phyloP scores from a whole-genome alignment of 495 filamentous ascomycete species.

The Acidiella bohemica region DNA sequence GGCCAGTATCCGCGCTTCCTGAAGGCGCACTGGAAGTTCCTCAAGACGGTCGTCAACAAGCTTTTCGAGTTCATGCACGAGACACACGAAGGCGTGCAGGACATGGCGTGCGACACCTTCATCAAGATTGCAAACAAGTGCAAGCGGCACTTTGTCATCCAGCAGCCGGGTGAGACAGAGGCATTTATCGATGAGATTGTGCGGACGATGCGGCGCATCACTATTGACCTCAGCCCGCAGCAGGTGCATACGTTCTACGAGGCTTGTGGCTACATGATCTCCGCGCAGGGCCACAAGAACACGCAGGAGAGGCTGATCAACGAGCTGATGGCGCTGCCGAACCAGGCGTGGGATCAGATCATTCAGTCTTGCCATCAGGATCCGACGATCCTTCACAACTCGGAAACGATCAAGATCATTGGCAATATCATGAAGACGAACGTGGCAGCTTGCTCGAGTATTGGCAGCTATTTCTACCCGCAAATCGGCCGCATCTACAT shows the following conservation, averaged over 20 bases:
- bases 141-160: constrained; percentile 87
- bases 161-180: constrained; percentile 87
- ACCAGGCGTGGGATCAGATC: constrained; percentile 88
- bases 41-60: constrained; percentile 99
- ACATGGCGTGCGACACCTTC: constrained; percentile 99
- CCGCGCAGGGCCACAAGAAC: constrained; percentile 83
- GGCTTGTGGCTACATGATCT: constrained; percentile 98
- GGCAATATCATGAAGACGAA: constrained; percentile 99
- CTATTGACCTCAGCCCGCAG: constrained; percentile 83
- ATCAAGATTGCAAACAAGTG: constrained; percentile 99
- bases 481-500: constrained; percentile 96
- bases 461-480: constrained; percentile 95
- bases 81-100: constrained; percentile 97
- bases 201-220: constrained; percentile 85
- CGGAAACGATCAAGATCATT: constrained; percentile 91
- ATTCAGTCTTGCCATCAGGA: constrained; percentile 72
- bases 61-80: constrained; percentile 99
- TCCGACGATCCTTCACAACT: constrained; percentile 70
- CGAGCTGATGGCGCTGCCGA: constrained; percentile 87
- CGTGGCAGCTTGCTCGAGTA: constrained; percentile 88
- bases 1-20: constrained; percentile 96
- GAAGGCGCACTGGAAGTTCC: constrained; percentile 98
- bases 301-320: constrained; percentile 81
- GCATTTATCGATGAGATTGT: constrained; percentile 99
- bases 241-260: constrained; percentile 99